A percentile compares a stretch with the other conserved stretches of the same genome.
These are phyloP conservation scores for Auriscalpium microsporum DNA, from an alignment of 768 basidiomycete species.

Conservation along the genomic window DNA sequence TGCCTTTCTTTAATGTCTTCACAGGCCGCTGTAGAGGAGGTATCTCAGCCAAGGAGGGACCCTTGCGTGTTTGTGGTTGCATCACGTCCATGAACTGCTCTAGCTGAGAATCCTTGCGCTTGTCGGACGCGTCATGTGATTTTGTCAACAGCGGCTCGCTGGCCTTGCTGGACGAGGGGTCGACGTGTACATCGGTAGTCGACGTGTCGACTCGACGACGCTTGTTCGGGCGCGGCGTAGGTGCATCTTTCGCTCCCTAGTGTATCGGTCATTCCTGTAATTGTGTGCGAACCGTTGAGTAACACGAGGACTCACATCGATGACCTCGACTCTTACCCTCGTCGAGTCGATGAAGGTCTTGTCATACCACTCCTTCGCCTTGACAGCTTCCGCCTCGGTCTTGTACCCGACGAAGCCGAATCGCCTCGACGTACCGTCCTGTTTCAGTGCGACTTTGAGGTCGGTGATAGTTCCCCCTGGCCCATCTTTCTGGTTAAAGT, in stretches of 20 bases:
- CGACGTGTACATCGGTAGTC: constrained; percentile 18
- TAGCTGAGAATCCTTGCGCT: constrained; percentile 29
- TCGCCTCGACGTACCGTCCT: constrained; percentile 70
- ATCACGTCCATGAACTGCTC: constrained; percentile 71
- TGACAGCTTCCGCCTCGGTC: constrained; percentile 61
- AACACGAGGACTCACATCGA: constrained; percentile 53
- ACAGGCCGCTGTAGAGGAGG: constrained; percentile 1
- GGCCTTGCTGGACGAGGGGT: constrained; percentile 4
- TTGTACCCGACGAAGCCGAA: constrained; percentile 95
- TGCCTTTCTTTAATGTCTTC: constrained; percentile 14
- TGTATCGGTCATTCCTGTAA: not conserved
- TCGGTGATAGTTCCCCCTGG: constrained; percentile 77
- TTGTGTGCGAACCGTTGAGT: not conserved
- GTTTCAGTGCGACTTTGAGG: constrained; percentile 68
- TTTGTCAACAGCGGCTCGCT: not conserved
- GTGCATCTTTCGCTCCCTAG: constrained; percentile 64
- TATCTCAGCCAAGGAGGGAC: constrained; percentile 61
- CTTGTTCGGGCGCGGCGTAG: constrained; percentile 61
- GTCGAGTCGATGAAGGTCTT: constrained; percentile 76
- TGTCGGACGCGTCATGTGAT: constrained; percentile 6
- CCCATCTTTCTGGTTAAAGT: constrained; percentile 51
- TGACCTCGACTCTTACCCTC: constrained; percentile 63
- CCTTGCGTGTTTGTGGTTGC: constrained; percentile 50
- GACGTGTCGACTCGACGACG: constrained; percentile 42
- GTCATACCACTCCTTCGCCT: constrained; percentile 79